phyloP scores from a whole-genome alignment of 768 basidiomycete genomes.

The Auricularia heimuer region DNA sequence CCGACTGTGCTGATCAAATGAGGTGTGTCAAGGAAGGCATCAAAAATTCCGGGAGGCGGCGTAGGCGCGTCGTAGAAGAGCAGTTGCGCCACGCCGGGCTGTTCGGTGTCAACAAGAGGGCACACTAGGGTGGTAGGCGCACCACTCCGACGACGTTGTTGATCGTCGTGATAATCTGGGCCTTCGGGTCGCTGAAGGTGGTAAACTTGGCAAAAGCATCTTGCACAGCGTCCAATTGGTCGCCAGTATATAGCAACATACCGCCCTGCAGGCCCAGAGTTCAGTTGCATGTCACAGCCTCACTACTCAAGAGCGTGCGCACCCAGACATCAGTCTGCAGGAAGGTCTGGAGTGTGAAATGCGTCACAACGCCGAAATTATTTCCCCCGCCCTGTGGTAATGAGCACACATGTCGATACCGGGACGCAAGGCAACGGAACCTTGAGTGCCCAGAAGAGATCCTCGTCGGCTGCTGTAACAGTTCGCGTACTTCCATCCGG shows the following conservation, averaged over 20 bases:
- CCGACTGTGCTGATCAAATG: background rate
- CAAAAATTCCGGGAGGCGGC: conserved; percentile 3
- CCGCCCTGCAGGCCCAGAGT: background rate
- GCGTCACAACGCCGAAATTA: background rate
- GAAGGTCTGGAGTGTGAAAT: conserved; percentile 2
- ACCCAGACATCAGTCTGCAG: conserved; percentile 3
- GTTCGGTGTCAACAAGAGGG: background rate
- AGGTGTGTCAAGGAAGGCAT: background rate
- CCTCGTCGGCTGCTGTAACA: background rate
- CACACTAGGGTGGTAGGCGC: no score
- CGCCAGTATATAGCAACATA: background rate
- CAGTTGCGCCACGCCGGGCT: background rate
- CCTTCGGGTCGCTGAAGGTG: background rate
- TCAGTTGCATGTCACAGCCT: no score
- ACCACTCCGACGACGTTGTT: background rate
- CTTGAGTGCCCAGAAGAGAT: conserved; percentile 8
- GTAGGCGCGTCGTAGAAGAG: conserved; percentile 7
- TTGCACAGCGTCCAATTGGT: background rate
- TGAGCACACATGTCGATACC: background rate
- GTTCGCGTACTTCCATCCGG: conserved; percentile 17
- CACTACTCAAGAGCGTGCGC: no score
- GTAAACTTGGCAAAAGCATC: background rate
- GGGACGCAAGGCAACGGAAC: background rate
- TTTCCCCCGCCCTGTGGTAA: background rate
- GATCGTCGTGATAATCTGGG: background rate